These are phyloP conservation scores for Phytophthora citricola DNA, from an alignment of 352 stramenopile species.

Conservation along the genomic window DNA sequence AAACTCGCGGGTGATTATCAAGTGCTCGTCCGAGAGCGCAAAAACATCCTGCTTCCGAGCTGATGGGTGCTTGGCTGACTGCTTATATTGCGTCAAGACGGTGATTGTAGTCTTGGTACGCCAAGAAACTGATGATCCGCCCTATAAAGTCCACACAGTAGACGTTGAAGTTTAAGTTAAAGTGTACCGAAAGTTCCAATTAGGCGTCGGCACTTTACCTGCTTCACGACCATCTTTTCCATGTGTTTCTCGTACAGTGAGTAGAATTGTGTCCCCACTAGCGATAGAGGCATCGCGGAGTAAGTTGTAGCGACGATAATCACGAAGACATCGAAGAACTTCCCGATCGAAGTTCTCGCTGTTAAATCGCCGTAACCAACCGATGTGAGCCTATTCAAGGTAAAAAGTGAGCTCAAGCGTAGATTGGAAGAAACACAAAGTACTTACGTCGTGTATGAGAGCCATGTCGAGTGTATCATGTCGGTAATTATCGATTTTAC, in stretches of 20 bases:
- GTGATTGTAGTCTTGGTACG: constrained; percentile 48
- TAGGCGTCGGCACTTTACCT: constrained; percentile 30
- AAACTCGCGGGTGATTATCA: constrained; percentile 55
- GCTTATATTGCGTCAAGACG: constrained; percentile 33
- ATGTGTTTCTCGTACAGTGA: constrained; percentile 71
- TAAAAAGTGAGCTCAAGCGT: not conserved
- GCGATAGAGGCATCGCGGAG: constrained; percentile 76
- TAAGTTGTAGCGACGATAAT: constrained; percentile 73
- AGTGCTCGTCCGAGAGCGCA: constrained; percentile 50
- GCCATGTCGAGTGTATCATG: constrained; percentile 76
- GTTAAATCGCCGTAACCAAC: constrained; percentile 81
- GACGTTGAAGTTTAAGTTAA: not conserved
- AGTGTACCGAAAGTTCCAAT: no score
- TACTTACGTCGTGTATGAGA: constrained; percentile 69
- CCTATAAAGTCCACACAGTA: constrained; percentile 25
- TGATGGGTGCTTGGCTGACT: not conserved
- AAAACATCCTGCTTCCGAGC: constrained; percentile 34
- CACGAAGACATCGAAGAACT: constrained; percentile 70
- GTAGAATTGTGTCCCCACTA: constrained; percentile 81
- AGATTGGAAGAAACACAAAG: not conserved
- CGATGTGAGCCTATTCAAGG: constrained; percentile 57
- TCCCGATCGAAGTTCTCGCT: constrained; percentile 65
- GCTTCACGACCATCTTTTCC: constrained; percentile 64
- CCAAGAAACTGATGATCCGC: constrained; percentile 65
- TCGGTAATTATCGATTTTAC: constrained; percentile 57